Base-by-base conservation (phyloP, 2,329 filamentous ascomycete genomes). In the Neoascochyta sp. region DNA sequence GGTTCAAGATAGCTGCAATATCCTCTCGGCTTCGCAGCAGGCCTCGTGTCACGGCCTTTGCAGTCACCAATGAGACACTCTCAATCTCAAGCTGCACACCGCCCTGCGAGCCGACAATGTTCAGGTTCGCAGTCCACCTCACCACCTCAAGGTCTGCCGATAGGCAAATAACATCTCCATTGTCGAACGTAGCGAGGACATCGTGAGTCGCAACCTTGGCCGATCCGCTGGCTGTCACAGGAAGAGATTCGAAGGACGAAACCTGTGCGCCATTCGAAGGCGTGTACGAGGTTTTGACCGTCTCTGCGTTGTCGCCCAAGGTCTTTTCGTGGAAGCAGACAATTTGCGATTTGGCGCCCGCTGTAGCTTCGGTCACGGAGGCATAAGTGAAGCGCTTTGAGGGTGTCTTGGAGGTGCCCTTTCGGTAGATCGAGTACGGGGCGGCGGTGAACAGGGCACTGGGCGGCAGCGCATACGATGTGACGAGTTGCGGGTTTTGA, bases 391-490 rank as follows among this genome's bases (percentile, higher is more conserved):
- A 71, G 47, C 78, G 69, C 33, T 68, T 69, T 1, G 70, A 63
- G 3, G 56, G 47, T 8, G 59, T 57, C 19, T 63, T 65, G 17
- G 65, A 65, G 16, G 59, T 50, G 24, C 65, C 54, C 52, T 72
- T 75, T 40, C 67, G 64, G 52, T 75, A 73, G 24, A 79, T 65
- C 14, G 77, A 81, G 50, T 69, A 76, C 29, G 78, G 77, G 18
- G 72, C 65, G 29, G 74, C 73, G 31, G 69, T 67, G 52, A 80
- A 75, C 10, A 66, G 68, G 14, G 74, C 71, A 48, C 78, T 71
- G 16, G 78, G 77, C 19, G 78, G 75, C 10, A 80, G 64, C 29
- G 76, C 74, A 54, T 80, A 79, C 10, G 77, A 80, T 18, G 74
- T 73, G 11, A 77, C 65, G 7, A 78, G 66, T 45, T 72, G 75